These are phyloP conservation scores for Ichthyophthirius multifiliis DNA, from an alignment of 169 alveolate genomes.

Conservation along the genomic window DNA sequence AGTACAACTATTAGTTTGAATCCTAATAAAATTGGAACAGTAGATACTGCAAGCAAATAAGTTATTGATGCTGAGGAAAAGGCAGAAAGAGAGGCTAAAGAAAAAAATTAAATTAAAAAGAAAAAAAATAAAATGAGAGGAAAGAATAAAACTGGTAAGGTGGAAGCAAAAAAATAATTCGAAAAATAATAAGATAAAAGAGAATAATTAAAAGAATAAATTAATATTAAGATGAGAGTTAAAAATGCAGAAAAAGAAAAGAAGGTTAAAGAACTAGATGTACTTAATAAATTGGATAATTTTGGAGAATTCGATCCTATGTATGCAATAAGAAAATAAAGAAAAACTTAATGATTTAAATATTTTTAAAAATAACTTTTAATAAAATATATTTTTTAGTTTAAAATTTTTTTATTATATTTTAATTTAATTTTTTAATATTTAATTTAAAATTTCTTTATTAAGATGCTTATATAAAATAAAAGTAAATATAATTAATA, in stretches of 20 bases:
- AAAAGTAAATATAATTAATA: too few relatives aligned
- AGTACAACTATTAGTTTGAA: slow-evolving; percentile 90
- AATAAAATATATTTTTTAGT: too few relatives aligned
- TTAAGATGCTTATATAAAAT: too few relatives aligned
- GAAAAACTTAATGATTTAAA: background rate
- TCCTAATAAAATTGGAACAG: slow-evolving; percentile 85
- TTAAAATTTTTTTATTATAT: too few relatives aligned
- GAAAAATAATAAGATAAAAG: slow-evolving; percentile 31
- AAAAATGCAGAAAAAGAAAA: slow-evolving; percentile 55
- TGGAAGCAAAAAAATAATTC: slow-evolving; percentile 32
- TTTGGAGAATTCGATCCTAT: slow-evolving; percentile 40
- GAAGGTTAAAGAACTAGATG: slow-evolving; percentile 29
- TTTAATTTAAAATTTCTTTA: too few relatives aligned
- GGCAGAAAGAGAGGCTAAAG: slow-evolving; percentile 50
- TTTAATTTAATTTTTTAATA: too few relatives aligned
- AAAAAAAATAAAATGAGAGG: slow-evolving; percentile 61
- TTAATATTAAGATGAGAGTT: slow-evolving; percentile 32
- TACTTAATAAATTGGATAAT: slow-evolving; percentile 33
- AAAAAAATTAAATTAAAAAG: slow-evolving; percentile 39
- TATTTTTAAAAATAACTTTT: too few relatives aligned
- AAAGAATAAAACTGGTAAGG: slow-evolving; percentile 46
- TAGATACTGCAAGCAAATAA: slow-evolving; percentile 78
- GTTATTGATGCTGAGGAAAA: slow-evolving; percentile 68
- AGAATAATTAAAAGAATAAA: slow-evolving; percentile 42
- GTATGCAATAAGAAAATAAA: slow-evolving; percentile 14